phyloP scores from a whole-genome alignment of 495 filamentous ascomycete species.

The Daldinia caldariorum region DNA sequence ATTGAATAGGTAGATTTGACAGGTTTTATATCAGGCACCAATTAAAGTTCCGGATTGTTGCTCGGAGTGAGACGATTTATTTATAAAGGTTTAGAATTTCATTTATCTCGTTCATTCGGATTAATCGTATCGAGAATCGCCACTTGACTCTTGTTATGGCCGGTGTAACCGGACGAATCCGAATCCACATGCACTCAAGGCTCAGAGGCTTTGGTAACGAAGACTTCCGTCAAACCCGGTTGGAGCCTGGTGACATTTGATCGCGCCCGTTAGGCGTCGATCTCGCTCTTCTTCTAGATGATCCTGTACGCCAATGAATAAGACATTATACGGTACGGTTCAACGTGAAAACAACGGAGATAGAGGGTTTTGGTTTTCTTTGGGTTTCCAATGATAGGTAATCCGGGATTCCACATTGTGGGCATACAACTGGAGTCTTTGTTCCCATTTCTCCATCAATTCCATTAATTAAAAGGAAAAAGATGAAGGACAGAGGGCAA shows the following conservation, averaged over 20 bases:
- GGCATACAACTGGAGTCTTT: slow-evolving; percentile 9
- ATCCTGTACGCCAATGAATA: not conserved
- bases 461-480: slow-evolving; percentile 9
- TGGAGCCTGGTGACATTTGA: slow-evolving; percentile 12
- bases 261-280: slow-evolving; percentile 6
- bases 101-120: slow-evolving; percentile 34
- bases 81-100: slow-evolving; percentile 18
- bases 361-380: no score
- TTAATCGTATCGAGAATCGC: slow-evolving; percentile 27
- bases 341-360: slow-evolving; percentile 6
- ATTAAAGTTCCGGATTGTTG: slow-evolving; percentile 1
- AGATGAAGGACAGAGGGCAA: slow-evolving; percentile 19
- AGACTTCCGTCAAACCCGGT: slow-evolving; percentile 30
- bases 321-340: slow-evolving; percentile 6
- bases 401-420: not conserved
- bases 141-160: slow-evolving; percentile 31
- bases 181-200: not conserved
- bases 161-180: slow-evolving; percentile 29
- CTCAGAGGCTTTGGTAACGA: slow-evolving; percentile 2
- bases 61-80: slow-evolving; percentile 17
- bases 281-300: not conserved
- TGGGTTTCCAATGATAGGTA: not conserved
- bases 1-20: not conserved
- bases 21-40: slow-evolving; percentile 6
- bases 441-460: slow-evolving; percentile 6